phyloP scores from a whole-genome alignment of 163 green algal genomes.

The Trebouxia gelatinosa region DNA sequence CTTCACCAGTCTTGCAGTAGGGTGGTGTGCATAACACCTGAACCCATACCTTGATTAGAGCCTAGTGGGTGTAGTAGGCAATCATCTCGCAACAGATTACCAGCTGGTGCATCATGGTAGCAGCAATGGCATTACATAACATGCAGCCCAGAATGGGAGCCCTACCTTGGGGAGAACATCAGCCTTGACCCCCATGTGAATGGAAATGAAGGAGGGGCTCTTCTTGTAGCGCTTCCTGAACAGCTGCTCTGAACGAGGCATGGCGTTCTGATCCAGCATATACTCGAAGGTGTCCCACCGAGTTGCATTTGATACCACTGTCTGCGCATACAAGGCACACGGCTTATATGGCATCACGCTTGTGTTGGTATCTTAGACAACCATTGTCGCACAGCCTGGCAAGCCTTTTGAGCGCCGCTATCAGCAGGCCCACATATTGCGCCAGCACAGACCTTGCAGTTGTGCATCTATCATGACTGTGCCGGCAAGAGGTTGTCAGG shows the following conservation, averaged over 20 bases:
- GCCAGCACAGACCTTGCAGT: no score
- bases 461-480: no score
- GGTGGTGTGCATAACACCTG: no score
- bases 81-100: neutral
- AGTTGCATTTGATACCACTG: slow-evolving; percentile 91
- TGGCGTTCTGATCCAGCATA: slow-evolving; percentile 59
- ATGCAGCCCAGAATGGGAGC: neutral
- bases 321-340: slow-evolving; percentile 39
- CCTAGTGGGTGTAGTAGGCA: no score
- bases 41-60: no score
- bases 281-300: slow-evolving; percentile 96
- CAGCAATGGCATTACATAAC: neutral
- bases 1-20: no score
- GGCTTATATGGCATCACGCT: neutral
- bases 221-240: slow-evolving; percentile 89
- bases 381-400: no score
- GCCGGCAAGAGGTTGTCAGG: no score
- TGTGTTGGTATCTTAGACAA: no score
- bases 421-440: no score
- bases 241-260: slow-evolving; percentile 64
- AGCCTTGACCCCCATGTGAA: slow-evolving; percentile 87
- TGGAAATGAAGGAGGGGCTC: slow-evolving; percentile 89
- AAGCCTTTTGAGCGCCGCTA: no score
- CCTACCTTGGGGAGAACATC: slow-evolving; percentile 51
- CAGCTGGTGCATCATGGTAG: neutral